phyloP scores from a whole-genome alignment of 768 basidiomycete genomes.

The Suillus alpinus region DNA sequence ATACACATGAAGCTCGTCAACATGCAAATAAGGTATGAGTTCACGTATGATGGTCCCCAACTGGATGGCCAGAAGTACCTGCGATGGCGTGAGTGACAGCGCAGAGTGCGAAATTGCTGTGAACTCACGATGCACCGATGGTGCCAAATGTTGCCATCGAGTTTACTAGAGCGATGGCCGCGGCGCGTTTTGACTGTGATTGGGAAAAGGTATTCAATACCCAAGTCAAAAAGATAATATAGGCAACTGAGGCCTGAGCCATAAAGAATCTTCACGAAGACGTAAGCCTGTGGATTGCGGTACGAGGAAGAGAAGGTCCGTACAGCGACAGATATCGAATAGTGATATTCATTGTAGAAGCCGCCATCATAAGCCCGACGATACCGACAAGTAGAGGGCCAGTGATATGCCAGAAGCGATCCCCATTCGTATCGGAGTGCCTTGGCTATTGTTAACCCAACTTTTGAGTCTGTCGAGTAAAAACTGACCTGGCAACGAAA shows the following conservation, averaged over 20 bases:
- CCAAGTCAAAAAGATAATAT: constrained; percentile 59
- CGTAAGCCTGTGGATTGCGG: neutral
- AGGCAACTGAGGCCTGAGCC: constrained; percentile 68
- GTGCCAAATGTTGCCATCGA: constrained; percentile 80
- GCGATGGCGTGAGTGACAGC: neutral
- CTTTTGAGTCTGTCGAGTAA: neutral
- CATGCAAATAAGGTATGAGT: constrained; percentile 75
- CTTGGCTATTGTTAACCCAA: constrained; percentile 28
- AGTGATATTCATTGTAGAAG: constrained; percentile 57
- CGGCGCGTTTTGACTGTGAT: constrained; percentile 80
- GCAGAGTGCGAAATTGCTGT: neutral
- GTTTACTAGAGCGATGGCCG: constrained; percentile 80
- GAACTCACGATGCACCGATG: constrained; percentile 69
- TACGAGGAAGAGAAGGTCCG: constrained; percentile 14
- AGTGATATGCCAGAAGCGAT: constrained; percentile 72
- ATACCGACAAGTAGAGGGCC: constrained; percentile 54
- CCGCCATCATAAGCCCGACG: constrained; percentile 62
- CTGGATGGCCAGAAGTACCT: constrained; percentile 63
- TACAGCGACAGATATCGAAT: constrained; percentile 66
- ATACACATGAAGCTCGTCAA: constrained; percentile 49
- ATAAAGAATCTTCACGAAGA: constrained; percentile 59
- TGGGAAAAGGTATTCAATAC: constrained; percentile 60
- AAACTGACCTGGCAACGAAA: constrained; percentile 42
- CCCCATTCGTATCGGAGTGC: constrained; percentile 68
- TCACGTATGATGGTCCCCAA: constrained; percentile 69